Evolutionary conservation across 805 yeast genomes (phyloP).

Genomic region (Pichia manshurica): DNA sequence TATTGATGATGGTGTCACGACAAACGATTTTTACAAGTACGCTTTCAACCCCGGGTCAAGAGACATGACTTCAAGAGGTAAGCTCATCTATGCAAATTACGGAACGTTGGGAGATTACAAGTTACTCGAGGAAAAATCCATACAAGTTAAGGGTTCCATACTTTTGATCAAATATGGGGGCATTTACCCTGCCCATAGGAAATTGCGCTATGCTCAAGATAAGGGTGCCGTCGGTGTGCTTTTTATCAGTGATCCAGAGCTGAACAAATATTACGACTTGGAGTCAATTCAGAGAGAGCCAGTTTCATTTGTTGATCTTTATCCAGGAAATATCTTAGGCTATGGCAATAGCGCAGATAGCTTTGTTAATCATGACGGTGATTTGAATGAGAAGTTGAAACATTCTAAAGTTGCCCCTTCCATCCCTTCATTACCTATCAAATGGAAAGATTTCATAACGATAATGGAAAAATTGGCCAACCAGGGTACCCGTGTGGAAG

Average conservation of each 20-base stretch:
- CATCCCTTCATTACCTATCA: conserved; percentile 72
- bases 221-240: conserved; percentile 60
- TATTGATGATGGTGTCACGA: conserved; percentile 7
- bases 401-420: conserved; percentile 53
- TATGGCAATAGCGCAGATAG: conserved; percentile 59
- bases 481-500: conserved; percentile 33
- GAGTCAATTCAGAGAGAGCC: conserved; percentile 49
- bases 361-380: conserved; percentile 32
- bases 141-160: conserved; percentile 45
- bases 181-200: conserved; percentile 40
- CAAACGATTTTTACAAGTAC: conserved; percentile 18
- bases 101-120: conserved; percentile 57
- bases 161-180: conserved; percentile 59
- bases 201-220: conserved; percentile 49
- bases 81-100: conserved; percentile 56
- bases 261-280: conserved; percentile 28
- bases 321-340: conserved; percentile 73
- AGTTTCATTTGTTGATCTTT: conserved; percentile 49
- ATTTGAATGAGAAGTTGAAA: conserved; percentile 36
- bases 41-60: conserved; percentile 70
- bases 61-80: conserved; percentile 50
- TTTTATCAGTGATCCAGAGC: conserved; percentile 47
- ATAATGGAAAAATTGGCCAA: conserved; percentile 35
- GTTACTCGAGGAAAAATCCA: conserved; percentile 30
- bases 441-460: conserved; percentile 60